Evolutionary conservation across 208 protist species (phyloP).

Genomic region (Acanthamoeba lenticulata): DNA sequence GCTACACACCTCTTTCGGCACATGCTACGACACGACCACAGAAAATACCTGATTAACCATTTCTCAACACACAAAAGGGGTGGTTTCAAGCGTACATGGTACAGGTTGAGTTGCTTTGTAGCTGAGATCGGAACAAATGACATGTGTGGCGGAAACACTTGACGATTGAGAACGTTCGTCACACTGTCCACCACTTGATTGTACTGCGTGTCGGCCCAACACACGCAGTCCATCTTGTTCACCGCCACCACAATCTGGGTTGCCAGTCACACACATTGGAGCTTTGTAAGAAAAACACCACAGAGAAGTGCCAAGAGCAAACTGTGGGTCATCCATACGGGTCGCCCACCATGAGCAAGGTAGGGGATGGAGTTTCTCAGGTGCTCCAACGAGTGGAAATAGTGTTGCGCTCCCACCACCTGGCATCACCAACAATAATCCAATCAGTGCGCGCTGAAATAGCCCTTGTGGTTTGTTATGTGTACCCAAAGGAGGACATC

Average conservation of each 20-base stretch:
- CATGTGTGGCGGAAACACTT: neutral
- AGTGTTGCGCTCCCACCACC: neutral
- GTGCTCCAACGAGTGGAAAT: neutral
- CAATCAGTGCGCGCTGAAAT: neutral
- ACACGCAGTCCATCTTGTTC: constrained; percentile 23
- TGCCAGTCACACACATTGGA: neutral
- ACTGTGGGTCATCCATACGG: neutral
- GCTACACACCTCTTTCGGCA: neutral
- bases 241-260: neutral
- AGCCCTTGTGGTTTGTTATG: too few species aligned
- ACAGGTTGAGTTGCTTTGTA: neutral
- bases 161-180: neutral
- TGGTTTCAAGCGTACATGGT: neutral
- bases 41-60: neutral
- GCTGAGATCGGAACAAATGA: neutral
- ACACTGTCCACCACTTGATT: neutral
- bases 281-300: neutral
- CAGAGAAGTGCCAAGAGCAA: neutral
- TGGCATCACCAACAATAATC: neutral
- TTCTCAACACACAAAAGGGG: too few species aligned
- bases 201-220: neutral
- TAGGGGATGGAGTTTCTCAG: neutral
- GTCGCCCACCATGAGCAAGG: neutral
- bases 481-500: neutral
- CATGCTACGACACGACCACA: neutral